Percentiles rank a stretch among this genome's conserved stretches.
Conservation (phyloP, 139 green algal species). For the Chlamydomonas sphaeroides region DNA sequence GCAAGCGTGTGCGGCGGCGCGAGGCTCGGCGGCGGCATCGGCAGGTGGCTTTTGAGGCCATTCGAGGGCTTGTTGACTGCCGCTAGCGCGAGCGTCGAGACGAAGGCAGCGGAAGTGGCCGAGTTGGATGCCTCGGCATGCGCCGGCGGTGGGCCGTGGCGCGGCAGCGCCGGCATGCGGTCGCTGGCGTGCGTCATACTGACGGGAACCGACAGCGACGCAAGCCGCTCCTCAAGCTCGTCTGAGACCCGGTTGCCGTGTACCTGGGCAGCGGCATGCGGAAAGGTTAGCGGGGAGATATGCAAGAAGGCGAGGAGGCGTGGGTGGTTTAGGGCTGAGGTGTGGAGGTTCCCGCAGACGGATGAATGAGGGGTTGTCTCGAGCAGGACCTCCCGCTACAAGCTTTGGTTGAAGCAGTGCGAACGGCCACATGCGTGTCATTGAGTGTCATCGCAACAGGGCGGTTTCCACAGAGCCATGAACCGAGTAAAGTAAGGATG, state of each 20-base stretch:
- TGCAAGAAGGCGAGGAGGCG: neutral
- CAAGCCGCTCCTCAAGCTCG: conserved; percentile 3
- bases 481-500: no score
- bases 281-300: neutral
- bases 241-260: conserved; percentile 28
- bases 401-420: no score
- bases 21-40: conserved; percentile 3
- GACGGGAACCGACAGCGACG: neutral
- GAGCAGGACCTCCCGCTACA: no score
- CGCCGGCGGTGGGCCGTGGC: neutral
- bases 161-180: neutral
- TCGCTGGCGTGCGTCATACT: conserved; percentile 2
- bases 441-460: no score
- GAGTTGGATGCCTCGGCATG: neutral
- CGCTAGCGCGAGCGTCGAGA: neutral
- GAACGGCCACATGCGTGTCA: no score
- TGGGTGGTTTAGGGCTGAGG: no score
- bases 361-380: no score
- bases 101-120: no score
- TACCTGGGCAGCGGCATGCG: neutral
- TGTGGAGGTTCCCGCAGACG: no score
- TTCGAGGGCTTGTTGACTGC: neutral
- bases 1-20: conserved; percentile 1
- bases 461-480: no score
- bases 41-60: neutral